phyloP scores from a whole-genome alignment of 1,139 yeast species.

The Candida tetrigidarum region DNA sequence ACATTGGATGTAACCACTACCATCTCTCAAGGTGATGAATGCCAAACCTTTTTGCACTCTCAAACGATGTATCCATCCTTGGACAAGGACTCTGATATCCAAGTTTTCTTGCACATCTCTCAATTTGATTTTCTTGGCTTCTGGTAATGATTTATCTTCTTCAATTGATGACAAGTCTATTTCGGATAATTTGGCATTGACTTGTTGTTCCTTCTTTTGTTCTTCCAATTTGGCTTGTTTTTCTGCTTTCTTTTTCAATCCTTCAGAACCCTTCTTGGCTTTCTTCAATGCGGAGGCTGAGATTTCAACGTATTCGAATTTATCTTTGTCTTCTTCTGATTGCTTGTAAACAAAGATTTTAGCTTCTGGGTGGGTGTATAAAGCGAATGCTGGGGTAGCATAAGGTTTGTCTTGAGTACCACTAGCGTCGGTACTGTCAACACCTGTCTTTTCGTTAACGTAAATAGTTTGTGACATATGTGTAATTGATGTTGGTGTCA shows the following conservation, averaged over 20 bases:
- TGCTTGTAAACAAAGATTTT: slow-evolving; percentile 68
- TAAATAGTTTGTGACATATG: slow-evolving; percentile 44
- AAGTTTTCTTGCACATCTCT: slow-evolving; percentile 53
- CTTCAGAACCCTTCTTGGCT: slow-evolving; percentile 96
- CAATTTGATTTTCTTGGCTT: slow-evolving; percentile 71
- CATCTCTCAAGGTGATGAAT: slow-evolving; percentile 92
- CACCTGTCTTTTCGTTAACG: slow-evolving; percentile 75
- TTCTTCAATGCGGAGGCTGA: slow-evolving; percentile 94
- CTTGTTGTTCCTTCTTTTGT: slow-evolving; percentile 61
- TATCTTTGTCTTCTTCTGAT: slow-evolving; percentile 49
- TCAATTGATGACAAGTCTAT: slow-evolving; percentile 70
- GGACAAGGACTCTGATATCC: slow-evolving; percentile 70
- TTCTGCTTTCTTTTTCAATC: slow-evolving; percentile 85
- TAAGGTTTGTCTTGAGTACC: slow-evolving; percentile 76
- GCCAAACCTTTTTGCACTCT: slow-evolving; percentile 92
- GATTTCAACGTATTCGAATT: slow-evolving; percentile 69
- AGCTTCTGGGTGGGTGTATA: slow-evolving; percentile 61
- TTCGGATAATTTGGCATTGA: slow-evolving; percentile 74
- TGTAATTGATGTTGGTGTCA: too few species aligned
- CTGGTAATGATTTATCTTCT: slow-evolving; percentile 75
- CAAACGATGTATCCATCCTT: slow-evolving; percentile 97
- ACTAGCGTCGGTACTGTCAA: slow-evolving; percentile 54
- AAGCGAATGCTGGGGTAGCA: slow-evolving; percentile 84
- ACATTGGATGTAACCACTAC: slow-evolving; percentile 88
- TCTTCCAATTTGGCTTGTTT: slow-evolving; percentile 73